Conservation (phyloP, 345 rosid genomes). For the Brassica incana region DNA sequence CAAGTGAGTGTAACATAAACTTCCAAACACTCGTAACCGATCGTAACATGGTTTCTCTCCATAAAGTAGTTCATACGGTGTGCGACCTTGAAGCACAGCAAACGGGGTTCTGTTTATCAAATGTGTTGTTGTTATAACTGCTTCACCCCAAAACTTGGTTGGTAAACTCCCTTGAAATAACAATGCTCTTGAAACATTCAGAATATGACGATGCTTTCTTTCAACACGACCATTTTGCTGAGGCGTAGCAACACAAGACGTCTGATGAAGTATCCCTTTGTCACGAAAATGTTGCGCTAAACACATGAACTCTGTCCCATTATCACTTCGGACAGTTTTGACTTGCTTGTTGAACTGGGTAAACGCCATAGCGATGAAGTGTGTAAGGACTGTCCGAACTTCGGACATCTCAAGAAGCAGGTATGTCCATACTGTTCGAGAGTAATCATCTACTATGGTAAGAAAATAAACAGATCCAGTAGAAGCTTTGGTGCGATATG, state of each 20-base stretch:
- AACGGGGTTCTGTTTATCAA: too few relatives aligned
- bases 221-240: too few relatives aligned
- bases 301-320: neutral
- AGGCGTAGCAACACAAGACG: neutral
- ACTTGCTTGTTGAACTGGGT: neutral
- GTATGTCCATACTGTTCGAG: neutral
- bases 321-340: neutral
- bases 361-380: neutral
- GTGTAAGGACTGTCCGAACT: neutral
- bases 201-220: neutral
- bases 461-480: neutral
- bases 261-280: neutral
- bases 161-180: neutral
- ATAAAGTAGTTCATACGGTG: too few relatives aligned
- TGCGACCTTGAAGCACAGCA: too few relatives aligned
- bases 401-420: neutral
- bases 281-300: neutral
- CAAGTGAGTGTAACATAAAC: neutral
- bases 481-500: neutral
- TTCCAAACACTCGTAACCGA: neutral
- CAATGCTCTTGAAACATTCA: neutral
- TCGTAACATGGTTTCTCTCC: neutral
- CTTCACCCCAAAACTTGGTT: neutral
- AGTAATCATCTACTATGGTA: neutral
- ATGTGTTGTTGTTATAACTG: neutral